Percentiles rank a stretch among this genome's conserved stretches.
phyloP scores from a whole-genome alignment of 2,329 filamentous ascomycete species.

The Xylaria multiplex region DNA sequence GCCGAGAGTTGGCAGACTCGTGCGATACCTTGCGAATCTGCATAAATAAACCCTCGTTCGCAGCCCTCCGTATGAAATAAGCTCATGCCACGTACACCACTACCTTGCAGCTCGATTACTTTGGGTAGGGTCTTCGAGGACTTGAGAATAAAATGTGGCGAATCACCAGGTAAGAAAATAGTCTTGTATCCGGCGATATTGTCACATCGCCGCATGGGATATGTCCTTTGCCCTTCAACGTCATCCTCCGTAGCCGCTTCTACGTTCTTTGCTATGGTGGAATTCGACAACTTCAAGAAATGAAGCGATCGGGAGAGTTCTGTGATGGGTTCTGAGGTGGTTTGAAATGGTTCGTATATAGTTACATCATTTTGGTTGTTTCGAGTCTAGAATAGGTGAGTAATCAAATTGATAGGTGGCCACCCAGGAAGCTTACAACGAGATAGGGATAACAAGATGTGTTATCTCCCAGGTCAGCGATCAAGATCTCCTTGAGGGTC shows the following conservation, averaged over 20 bases:
- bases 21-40: conserved; percentile 77
- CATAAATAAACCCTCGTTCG: conserved; percentile 83
- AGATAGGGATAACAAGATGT: conserved; percentile 79
- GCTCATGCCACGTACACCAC: conserved; percentile 75
- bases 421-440: conserved; percentile 67
- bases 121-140: conserved; percentile 80
- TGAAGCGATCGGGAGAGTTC: conserved; percentile 68
- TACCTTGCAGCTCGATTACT: conserved; percentile 76
- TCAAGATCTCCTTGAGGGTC: conserved; percentile 78
- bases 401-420: neutral
- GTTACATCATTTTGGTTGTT: conserved; percentile 83
- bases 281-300: conserved; percentile 80
- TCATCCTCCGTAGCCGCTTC: conserved; percentile 62
- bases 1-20: conserved; percentile 77
- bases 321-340: conserved; percentile 51
- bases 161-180: conserved; percentile 83
- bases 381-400: conserved; percentile 66
- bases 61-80: conserved; percentile 81
- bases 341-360: conserved; percentile 83
- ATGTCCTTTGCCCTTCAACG: conserved; percentile 57
- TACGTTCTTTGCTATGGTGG: conserved; percentile 69
- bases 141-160: conserved; percentile 84
- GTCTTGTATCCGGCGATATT: conserved; percentile 82
- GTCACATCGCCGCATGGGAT: conserved; percentile 66
- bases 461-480: conserved; percentile 85